Evolutionary conservation across 2,329 filamentous ascomycete species (phyloP), one percentile per base, ranked within the genome.

Genomic region (Colletotrichum sp.): DNA sequence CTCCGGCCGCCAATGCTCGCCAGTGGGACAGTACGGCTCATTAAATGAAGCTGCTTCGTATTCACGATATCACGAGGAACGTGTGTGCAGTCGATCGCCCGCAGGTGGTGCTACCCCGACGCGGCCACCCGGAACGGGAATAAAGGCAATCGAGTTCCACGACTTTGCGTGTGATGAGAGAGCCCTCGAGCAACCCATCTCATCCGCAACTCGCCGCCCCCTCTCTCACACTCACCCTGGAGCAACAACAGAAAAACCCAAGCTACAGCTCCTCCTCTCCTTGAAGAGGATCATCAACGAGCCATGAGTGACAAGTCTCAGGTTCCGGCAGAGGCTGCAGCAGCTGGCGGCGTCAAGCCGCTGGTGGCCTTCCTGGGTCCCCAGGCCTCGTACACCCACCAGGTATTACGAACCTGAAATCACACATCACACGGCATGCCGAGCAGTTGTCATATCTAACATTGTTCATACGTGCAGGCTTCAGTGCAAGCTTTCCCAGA

Each of bases 321-420:
- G 70, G 44, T 65, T 36, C 44, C 39, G 39, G 70, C n/a, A 34
- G 70, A 65, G 27, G 39, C 44, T 39, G 65, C 52, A 27, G 44
- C 44, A 39, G 65, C 52, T 16, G 65, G 59, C 27, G 57, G 52
- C 39, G 72, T 15, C 29, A 69, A 62, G 62, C 86, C 86, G 16
- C 79, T 86, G 39, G 88, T 90, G 75, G 87, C 86, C 79, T 90
- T 88, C 80, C 81, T 90, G n/a, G 88, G 88, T 25, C 88, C 88
- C 34, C 80, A 84, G 62, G 85, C 88, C 19, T 89, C 88, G 67
- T 89, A 89, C 80, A 88, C 88, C 59, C 88, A 90, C 75, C 88
- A 90, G 86, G 88, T 89, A 83, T 78, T 82, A 75, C 69, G 55
- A 11, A 44, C 52, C 32, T 19, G 36, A 34, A 64, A 39, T 64